Evolutionary conservation across 805 yeast genomes (phyloP).

Genomic region (Starmerella khaoyaiensis): DNA sequence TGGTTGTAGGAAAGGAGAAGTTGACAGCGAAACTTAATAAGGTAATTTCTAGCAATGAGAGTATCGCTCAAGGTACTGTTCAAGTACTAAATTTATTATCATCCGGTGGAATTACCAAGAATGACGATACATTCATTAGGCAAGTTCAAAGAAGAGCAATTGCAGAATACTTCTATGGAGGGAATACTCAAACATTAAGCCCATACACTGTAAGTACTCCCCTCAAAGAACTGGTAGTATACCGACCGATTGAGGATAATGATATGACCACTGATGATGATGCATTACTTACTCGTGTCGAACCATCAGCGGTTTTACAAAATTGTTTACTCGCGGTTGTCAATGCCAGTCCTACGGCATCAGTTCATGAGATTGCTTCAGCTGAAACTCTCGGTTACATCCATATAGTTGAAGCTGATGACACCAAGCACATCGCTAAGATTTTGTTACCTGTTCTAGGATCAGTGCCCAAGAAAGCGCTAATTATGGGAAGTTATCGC

Average conservation of each 20-base stretch:
- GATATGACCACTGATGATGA: conserved; percentile 8
- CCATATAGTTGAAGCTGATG: conserved; percentile 60
- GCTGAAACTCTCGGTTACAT: conserved; percentile 68
- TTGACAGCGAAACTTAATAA: conserved; percentile 49
- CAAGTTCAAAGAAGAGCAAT: conserved; percentile 63
- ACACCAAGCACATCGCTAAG: conserved; percentile 51
- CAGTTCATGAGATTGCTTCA: conserved; percentile 36
- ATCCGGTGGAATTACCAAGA: conserved; percentile 58
- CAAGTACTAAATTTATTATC: conserved; percentile 6
- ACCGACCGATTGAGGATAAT: conserved; percentile 39
- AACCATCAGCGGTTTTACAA: conserved; percentile 38
- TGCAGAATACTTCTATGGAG: conserved; percentile 83
- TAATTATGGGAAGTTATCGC: conserved; percentile 64
- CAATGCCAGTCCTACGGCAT: conserved; percentile 37
- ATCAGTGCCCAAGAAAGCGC: conserved; percentile 57
- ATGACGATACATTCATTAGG: conserved; percentile 49
- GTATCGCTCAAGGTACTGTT: background rate
- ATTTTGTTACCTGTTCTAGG: conserved; percentile 83
- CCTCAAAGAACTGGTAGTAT: conserved; percentile 45
- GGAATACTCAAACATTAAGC: conserved; percentile 44
- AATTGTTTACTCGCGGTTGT: conserved; percentile 63
- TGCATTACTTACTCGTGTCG: conserved; percentile 28
- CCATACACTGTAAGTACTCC: conserved; percentile 78
- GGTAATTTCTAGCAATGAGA: conserved; percentile 21
- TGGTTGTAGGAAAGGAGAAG: conserved; percentile 68